These are phyloP conservation scores for Panaeolus papilionaceus DNA, from an alignment of 768 basidiomycete genomes.

Conservation along the genomic window DNA sequence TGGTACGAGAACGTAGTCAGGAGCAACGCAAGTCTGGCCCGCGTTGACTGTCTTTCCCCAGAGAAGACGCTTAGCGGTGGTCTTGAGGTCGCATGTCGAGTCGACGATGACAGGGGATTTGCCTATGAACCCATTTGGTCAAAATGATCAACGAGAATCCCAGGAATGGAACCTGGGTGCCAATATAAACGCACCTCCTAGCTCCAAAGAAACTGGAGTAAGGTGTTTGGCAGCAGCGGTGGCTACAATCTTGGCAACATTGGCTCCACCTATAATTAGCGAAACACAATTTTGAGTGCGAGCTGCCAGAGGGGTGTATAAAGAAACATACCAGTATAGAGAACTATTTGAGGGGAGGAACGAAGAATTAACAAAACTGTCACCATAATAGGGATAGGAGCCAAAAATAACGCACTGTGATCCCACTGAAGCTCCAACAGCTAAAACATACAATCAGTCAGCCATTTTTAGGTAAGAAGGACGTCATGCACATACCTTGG, in stretches of 20 bases:
- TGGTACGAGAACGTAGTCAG: conserved; percentile 60
- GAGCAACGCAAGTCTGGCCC: conserved; percentile 78
- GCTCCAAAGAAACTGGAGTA: conserved; percentile 65
- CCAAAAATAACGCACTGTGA: conserved; percentile 43
- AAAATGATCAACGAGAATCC: not conserved
- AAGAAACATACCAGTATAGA: conserved; percentile 64
- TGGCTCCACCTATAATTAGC: conserved; percentile 50
- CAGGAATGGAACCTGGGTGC: not conserved
- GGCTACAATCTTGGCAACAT: conserved; percentile 72
- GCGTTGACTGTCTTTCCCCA: conserved; percentile 86
- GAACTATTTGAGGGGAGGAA: conserved; percentile 39
- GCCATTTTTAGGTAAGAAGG: conserved; percentile 13
- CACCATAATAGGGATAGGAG: not conserved
- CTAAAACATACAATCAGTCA: conserved; percentile 37
- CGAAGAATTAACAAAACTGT: conserved; percentile 10
- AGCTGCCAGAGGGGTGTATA: not conserved
- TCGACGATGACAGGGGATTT: conserved; percentile 83
- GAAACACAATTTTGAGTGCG: conserved; percentile 24
- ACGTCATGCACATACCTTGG: conserved; percentile 42
- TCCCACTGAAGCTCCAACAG: conserved; percentile 76
- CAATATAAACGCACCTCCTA: conserved; percentile 36
- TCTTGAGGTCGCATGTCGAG: conserved; percentile 66
- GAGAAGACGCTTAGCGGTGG: conserved; percentile 71
- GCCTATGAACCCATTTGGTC: conserved; percentile 37
- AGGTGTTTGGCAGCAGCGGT: conserved; percentile 79